A percentile compares a stretch with the other conserved stretches of the same genome.
Evolutionary conservation across 352 stramenopile species (phyloP).

Genomic region (Globisporangium ultimum): DNA sequence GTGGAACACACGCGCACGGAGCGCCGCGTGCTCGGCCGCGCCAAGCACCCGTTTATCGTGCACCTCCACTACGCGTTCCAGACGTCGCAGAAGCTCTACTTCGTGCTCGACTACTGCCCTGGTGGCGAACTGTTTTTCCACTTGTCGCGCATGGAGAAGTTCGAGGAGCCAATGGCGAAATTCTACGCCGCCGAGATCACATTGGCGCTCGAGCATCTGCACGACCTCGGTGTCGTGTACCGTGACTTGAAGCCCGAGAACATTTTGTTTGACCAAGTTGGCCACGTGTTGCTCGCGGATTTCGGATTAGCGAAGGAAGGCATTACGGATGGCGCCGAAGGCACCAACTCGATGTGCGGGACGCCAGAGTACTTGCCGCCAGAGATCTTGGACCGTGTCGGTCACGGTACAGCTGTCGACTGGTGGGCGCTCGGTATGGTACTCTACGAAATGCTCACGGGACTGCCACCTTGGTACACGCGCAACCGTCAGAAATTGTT

Average conservation of each 20-base stretch:
- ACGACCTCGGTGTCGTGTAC: conserved; percentile 88
- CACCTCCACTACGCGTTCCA: conserved; percentile 91
- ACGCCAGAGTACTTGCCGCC: conserved; percentile 92
- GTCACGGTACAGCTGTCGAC: conserved; percentile 89
- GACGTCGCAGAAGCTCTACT: conserved; percentile 89
- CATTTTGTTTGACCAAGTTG: conserved; percentile 76
- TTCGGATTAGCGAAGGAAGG: conserved; percentile 88
- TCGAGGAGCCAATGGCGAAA: conserved; percentile 80
- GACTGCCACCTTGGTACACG: conserved; percentile 91
- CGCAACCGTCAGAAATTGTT: conserved; percentile 92
- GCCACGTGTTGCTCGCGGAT: conserved; percentile 78
- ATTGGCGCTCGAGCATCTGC: conserved; percentile 85
- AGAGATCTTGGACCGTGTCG: conserved; percentile 88
- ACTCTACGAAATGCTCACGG: conserved; percentile 94
- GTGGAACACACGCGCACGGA: conserved; percentile 85
- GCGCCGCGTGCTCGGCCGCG: conserved; percentile 77
- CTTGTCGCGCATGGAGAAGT: conserved; percentile 87
- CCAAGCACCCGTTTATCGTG: conserved; percentile 91
- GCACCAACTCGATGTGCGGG: conserved; percentile 88
- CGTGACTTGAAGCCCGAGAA: conserved; percentile 87
- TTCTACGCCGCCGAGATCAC: conserved; percentile 93
- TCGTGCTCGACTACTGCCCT: conserved; percentile 90
- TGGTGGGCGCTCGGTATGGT: conserved; percentile 93
- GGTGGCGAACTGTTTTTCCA: conserved; percentile 91
- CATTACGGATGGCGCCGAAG: conserved; percentile 77